These are phyloP conservation scores for Boechera stricta DNA, from an alignment of 345 rosid species.

Conservation along the genomic window DNA sequence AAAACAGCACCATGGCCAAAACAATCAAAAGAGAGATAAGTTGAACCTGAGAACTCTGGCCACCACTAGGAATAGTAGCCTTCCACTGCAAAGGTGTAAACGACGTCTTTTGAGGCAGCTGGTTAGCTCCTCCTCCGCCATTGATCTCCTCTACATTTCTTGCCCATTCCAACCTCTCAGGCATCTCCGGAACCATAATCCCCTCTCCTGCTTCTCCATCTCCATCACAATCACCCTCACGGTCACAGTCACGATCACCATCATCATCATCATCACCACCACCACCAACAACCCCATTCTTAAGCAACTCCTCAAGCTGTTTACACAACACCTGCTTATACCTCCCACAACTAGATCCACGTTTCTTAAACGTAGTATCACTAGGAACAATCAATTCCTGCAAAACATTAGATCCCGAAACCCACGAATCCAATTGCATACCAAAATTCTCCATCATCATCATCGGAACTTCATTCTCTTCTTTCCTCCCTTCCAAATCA, in stretches of 20 bases:
- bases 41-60: slow-evolving; percentile 65
- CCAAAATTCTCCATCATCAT: slow-evolving; percentile 40
- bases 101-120: slow-evolving; percentile 41
- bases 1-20: not conserved
- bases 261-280: slow-evolving; percentile 14
- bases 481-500: slow-evolving; percentile 50
- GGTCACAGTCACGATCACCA: not conserved
- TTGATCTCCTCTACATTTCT: slow-evolving; percentile 41
- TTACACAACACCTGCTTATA: slow-evolving; percentile 59
- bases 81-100: slow-evolving; percentile 53
- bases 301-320: slow-evolving; percentile 70
- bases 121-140: slow-evolving; percentile 22
- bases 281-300: slow-evolving; percentile 45
- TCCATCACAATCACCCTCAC: not conserved
- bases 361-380: slow-evolving; percentile 45
- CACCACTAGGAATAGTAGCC: slow-evolving; percentile 44
- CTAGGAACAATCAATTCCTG: slow-evolving; percentile 72
- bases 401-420: slow-evolving; percentile 43
- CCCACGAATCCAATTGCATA: slow-evolving; percentile 57
- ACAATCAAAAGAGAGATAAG: not conserved
- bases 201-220: slow-evolving; percentile 39
- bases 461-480: slow-evolving; percentile 29
- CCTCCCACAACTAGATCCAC: slow-evolving; percentile 56
- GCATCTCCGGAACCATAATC: slow-evolving; percentile 49
- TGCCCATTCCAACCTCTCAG: slow-evolving; percentile 38